A percentile compares a stretch with the other conserved stretches of the same genome.
Conservation (phyloP, 495 filamentous ascomycete species). For the Tuber microsphaerosporum region DNA sequence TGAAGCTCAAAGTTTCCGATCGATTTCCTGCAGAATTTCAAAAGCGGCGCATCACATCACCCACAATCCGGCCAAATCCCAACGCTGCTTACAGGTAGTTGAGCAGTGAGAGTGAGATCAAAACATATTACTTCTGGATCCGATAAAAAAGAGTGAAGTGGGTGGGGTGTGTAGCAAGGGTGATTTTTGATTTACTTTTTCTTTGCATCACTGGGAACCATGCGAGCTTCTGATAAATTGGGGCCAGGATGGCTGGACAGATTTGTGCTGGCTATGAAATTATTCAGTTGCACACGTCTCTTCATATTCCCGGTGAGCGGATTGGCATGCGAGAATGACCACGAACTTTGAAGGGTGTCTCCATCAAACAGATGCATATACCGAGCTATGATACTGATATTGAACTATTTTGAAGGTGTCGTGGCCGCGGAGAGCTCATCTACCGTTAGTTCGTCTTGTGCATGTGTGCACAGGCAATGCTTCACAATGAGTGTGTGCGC, state of each 20-base stretch:
- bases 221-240: neutral
- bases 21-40: constrained; percentile 24
- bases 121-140: constrained; percentile 3
- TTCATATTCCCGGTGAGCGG: neutral
- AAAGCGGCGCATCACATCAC: constrained; percentile 14
- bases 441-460: neutral
- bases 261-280: neutral
- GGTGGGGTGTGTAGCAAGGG: constrained; percentile 2
- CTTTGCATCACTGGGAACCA: constrained; percentile 2
- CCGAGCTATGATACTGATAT: neutral
- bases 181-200: constrained; percentile 16
- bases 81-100: neutral
- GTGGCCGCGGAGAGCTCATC: constrained; percentile 1
- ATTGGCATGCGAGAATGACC: neutral
- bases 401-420: neutral
- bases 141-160: constrained; percentile 12
- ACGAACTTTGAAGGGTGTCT: neutral
- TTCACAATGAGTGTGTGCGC: neutral
- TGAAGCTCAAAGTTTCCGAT: constrained; percentile 9
- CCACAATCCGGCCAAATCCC: constrained; percentile 1
- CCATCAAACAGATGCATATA: neutral
- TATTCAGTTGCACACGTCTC: neutral
- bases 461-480: neutral
- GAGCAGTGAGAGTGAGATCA: neutral
- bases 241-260: neutral